Evolutionary conservation across 441 rosid species (phyloP), one percentile per base, ranked within the genome.

Genomic region (Syzygium syzygioides): DNA sequence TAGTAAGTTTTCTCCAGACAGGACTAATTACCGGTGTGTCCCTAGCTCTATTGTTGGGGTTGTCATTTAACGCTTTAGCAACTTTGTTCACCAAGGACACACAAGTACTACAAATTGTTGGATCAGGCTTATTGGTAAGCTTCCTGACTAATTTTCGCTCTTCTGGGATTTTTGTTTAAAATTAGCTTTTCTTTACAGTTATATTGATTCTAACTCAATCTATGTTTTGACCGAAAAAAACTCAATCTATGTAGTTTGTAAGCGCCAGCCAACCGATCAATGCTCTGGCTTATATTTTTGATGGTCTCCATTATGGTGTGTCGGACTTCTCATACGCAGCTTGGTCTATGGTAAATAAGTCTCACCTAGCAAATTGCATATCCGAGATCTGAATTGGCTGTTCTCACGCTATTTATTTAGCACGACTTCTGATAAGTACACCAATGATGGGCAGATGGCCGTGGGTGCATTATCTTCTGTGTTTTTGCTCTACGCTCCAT

Each of bases 271-370:
- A 98, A 92, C 99, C 99, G 66, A 84, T 98, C 68, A 97, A 96
- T 91, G 98, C 99, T 53, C 91, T 97, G 59, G 99, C 99, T 52
- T 98, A 95, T 91, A 94, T 98, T 79, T 97, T 96, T 89, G 99
- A 97, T 89, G 99, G 99, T 86, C 98, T 98, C 79, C 98, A 96
- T 89, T 98, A 93, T 79, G 99, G 99, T 23, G 96, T 96, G 91
- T 98, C 99, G 4, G 99, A 98, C 94, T 98, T 98, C 92, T 95
- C 94, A 14, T 98, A 98, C 86, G 98, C 99, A 88, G 99, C 99
- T 56, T 86, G 89, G 66, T 96, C 99, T 71, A 97, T 95, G 99
- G 97, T 96, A 91, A 89, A 91, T 85, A 52, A 76, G 83, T 23
- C 86, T 85, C 48, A 55, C 48, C 86, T 57, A 52, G 64, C 13